phyloP scores from a whole-genome alignment of 2,329 filamentous ascomycete species.

The Alternaria dauci region DNA sequence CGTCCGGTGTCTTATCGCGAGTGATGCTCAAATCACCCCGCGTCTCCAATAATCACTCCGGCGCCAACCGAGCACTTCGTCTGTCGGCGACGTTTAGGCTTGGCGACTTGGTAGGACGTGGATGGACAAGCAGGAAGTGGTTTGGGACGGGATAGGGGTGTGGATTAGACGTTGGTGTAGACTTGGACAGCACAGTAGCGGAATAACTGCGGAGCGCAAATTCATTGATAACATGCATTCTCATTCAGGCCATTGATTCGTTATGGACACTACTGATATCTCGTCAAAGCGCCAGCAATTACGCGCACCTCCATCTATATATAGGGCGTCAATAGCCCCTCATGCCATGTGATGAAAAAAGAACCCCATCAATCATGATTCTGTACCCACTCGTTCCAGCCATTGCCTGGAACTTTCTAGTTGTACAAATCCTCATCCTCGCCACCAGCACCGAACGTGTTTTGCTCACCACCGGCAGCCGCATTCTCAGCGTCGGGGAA shows the following conservation, averaged over 20 bases:
- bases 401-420: conserved; percentile 60
- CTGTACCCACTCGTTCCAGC: conserved; percentile 22
- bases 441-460: conserved; percentile 80
- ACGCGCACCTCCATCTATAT: conserved; percentile 28
- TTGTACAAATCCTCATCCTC: conserved; percentile 98
- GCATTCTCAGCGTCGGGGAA: conserved; percentile 71
- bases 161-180: background rate
- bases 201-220: background rate
- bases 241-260: conserved; percentile 16
- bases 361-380: conserved; percentile 27
- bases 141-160: background rate
- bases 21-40: background rate
- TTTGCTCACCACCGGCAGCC: conserved; percentile 56
- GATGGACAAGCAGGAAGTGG: background rate
- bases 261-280: conserved; percentile 12
- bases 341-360: conserved; percentile 21
- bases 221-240: conserved; percentile 19
- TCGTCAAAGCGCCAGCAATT: conserved; percentile 22
- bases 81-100: background rate
- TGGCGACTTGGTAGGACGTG: background rate
- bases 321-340: conserved; percentile 14
- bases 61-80: background rate
- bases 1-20: background rate
- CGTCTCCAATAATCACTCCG: background rate
- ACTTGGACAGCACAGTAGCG: background rate